These are phyloP conservation scores for Ceratocystis papillata DNA, from an alignment of 2,329 filamentous ascomycete species.

Conservation along the genomic window DNA sequence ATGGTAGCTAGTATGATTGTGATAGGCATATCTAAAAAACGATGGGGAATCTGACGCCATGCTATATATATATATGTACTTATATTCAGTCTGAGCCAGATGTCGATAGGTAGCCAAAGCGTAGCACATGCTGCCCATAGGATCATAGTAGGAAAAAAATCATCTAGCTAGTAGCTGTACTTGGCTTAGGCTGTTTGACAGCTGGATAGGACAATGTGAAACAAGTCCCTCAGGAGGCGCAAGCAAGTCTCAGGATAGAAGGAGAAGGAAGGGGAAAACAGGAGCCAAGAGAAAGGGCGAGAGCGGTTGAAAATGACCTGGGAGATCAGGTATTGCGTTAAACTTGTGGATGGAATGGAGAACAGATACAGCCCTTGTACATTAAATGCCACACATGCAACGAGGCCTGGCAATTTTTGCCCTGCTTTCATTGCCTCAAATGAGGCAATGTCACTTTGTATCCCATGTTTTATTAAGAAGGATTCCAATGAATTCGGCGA, in stretches of 20 bases:
- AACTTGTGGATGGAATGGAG: neutral
- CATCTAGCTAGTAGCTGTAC: neutral
- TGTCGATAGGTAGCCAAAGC: no score
- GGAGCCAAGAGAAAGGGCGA: neutral
- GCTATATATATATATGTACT: no score
- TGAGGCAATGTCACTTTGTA: constrained; percentile 6
- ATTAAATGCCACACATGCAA: neutral
- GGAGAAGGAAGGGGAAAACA: neutral
- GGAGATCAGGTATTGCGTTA: neutral
- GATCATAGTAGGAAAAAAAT: no score
- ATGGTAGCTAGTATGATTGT: neutral
- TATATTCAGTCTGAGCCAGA: no score
- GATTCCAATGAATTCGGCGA: neutral
- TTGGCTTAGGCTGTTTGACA: neutral
- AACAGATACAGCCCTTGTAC: neutral
- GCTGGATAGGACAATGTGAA: constrained; percentile 3
- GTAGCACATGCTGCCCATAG: no score
- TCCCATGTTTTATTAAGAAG: neutral
- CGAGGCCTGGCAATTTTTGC: neutral
- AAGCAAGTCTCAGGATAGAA: constrained; percentile 4
- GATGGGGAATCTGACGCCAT: no score
- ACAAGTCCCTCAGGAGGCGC: neutral
- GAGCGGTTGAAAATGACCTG: neutral
- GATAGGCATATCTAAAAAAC: no score
- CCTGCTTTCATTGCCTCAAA: neutral